Base-by-base conservation (phyloP, 257 asterid genomes). In the Sherardia arvensis region DNA sequence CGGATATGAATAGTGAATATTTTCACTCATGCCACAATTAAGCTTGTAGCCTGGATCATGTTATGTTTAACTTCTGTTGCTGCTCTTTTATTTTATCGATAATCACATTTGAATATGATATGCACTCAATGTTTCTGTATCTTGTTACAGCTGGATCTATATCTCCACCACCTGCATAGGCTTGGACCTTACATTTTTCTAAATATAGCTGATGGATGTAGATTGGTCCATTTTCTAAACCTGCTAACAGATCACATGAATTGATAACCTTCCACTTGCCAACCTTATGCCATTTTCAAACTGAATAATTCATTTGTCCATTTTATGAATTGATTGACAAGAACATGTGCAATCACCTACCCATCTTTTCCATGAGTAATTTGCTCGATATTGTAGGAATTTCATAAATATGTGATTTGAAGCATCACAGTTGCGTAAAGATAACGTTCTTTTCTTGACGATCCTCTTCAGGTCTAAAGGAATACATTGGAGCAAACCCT, bases 401-500 rank as follows among this genome's bases (percentile, higher is more conserved):
- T 14, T 8, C 28, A 47, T 64, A 21, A 38, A 53, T 32, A 20
- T 20, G 5, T 26, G 27, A 12, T 18, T 38, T 58, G 45, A 8
- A 20, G 21, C 62, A 29, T 36, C 20, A 30, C 34, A 28, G 28
- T 27, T 29, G 68, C 59, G 14, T 25, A 18, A 20, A n/a, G 28
- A 45, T 40, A 56, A 62, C 53, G 22, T 40, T 71, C 53, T 51
- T 5, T 53, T 64, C 45, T 59, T 62, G 67, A 59, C 53, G 79
- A 62, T 69, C 68, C 48, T 65, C 22, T 78, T 60, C 75, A 90
- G 99, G 99, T 75, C 78, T 93, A 72, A 93, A 87, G 84, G 99
- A 90, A 79, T 93, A 93, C 70, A 65, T 93, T 60, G 89, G 84
- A 74, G 99, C 99, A 72, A 93, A 78, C 83, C 97, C 99, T 62